Base-by-base conservation (phyloP, 768 basidiomycete species). In the Filobasidium floriforme region DNA sequence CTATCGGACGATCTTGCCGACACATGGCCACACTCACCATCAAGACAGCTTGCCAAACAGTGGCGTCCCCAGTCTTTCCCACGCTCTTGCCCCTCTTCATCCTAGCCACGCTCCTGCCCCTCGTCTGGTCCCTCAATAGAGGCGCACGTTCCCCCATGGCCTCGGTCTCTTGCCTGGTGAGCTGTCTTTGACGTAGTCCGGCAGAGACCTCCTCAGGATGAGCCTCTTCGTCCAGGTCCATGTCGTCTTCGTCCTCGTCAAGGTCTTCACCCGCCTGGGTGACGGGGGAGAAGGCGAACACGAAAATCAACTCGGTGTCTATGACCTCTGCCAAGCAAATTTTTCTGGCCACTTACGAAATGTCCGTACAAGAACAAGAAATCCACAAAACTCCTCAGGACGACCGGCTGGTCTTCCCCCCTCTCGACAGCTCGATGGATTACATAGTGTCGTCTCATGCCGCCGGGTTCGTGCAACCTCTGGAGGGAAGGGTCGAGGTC, bases 281-380 rank as follows among this genome's bases (percentile, higher is more conserved):
- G 41, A 59, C 24, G 55, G 41, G n/a, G 51, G 55, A 62, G 46
- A 14, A 6, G 26, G 29, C 28, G 19, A 40, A 54, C 24, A 62
- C 41, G 52, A 19, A 29, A 9, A 18, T 68, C 65, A 69, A 67
- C 40, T 63, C 59, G 1, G 2, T 40, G 19, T 10, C 0, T 4
- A 0, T 28, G 29, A 40, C 54, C 26, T 1, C 49, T 0, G 19
- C 6, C 28, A 26, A 7, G 65, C 15, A 22, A 22, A 51, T 41
- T 11, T 55, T 61, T 49, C 46, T 5, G 46, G 32, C 3, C 37
- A 82, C 92, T 81, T 74, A 93, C 94, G 75, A 96, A 97, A 77
- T 98, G 94, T 4, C 96, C 96, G 73, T 90, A 99, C 28, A 98
- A 82, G 73, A 88, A 89, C 54, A 99, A 80, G 78, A 99, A 99